phyloP scores from a whole-genome alignment of 345 rosid genomes.

The Garcia nutans region DNA sequence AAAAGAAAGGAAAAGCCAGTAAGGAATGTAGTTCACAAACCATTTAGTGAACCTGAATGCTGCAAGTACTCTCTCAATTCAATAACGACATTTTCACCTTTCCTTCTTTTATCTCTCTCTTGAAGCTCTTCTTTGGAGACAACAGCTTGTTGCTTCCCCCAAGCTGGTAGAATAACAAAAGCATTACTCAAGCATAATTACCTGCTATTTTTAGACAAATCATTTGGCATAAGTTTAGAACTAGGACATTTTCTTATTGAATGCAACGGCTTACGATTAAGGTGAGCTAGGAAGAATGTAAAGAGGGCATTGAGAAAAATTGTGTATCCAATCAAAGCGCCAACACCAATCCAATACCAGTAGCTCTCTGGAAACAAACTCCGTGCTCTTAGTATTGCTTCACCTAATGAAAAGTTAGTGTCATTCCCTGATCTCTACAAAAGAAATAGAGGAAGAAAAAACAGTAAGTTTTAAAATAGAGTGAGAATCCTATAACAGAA shows the following conservation, averaged over 20 bases:
- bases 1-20: conserved; percentile 14
- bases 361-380: conserved; percentile 76
- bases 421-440: conserved; percentile 55
- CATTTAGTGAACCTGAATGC: conserved; percentile 71
- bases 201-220: not conserved
- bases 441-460: conserved; percentile 19
- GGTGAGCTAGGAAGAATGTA: conserved; percentile 68
- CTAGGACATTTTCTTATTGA: conserved; percentile 9
- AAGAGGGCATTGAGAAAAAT: conserved; percentile 70
- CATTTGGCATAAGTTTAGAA: not conserved
- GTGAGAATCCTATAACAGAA: not conserved
- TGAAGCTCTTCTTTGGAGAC: conserved; percentile 86
- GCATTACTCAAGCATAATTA: not conserved
- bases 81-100: conserved; percentile 63
- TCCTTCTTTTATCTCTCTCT: conserved; percentile 80
- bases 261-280: conserved; percentile 66
- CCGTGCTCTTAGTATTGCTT: conserved; percentile 62
- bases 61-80: conserved; percentile 83
- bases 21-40: conserved; percentile 34
- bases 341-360: conserved; percentile 99
- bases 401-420: conserved; percentile 51
- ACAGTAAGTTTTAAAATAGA: conserved; percentile 24
- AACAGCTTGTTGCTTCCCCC: conserved; percentile 79
- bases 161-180: conserved; percentile 47
- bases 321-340: conserved; percentile 87